phyloP scores from a whole-genome alignment of 257 asterid species.

The Jacaranda mimosifolia region DNA sequence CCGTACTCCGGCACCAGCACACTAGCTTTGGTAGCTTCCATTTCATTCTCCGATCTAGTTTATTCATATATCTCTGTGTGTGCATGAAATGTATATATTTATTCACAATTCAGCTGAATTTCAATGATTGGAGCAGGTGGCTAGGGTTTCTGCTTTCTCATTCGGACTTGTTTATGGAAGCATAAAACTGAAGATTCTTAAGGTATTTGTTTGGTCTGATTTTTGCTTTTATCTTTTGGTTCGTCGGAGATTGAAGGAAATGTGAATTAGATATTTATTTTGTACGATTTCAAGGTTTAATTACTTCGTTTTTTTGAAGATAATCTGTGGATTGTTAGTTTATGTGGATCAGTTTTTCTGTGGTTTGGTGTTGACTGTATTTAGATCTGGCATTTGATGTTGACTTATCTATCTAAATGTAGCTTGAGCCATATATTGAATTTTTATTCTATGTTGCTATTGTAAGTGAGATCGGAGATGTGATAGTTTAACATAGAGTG shows the following conservation, averaged over 20 bases:
- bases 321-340: slow-evolving; percentile 23
- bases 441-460: background rate
- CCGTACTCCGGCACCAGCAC: slow-evolving; percentile 57
- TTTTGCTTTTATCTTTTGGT: background rate
- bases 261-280: background rate
- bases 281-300: background rate
- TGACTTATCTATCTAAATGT: background rate
- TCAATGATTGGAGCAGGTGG: slow-evolving; percentile 50
- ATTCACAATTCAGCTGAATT: slow-evolving; percentile 23
- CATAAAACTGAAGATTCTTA: slow-evolving; percentile 59
- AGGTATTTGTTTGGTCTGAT: slow-evolving; percentile 38
- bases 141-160: slow-evolving; percentile 69
- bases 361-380: slow-evolving; percentile 8
- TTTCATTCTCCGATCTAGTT: slow-evolving; percentile 27
- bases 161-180: slow-evolving; percentile 62
- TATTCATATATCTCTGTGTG: background rate
- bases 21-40: slow-evolving; percentile 48
- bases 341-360: background rate
- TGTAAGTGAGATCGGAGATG: background rate
- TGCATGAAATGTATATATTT: background rate
- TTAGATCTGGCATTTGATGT: slow-evolving; percentile 33
- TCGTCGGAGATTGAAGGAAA: slow-evolving; percentile 3
- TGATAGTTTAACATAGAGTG: background rate
- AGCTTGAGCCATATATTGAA: background rate
- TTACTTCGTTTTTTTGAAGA: slow-evolving; percentile 1